phyloP scores from a whole-genome alignment of 2,329 filamentous ascomycete species.

The Talaromyces amestolkiae region DNA sequence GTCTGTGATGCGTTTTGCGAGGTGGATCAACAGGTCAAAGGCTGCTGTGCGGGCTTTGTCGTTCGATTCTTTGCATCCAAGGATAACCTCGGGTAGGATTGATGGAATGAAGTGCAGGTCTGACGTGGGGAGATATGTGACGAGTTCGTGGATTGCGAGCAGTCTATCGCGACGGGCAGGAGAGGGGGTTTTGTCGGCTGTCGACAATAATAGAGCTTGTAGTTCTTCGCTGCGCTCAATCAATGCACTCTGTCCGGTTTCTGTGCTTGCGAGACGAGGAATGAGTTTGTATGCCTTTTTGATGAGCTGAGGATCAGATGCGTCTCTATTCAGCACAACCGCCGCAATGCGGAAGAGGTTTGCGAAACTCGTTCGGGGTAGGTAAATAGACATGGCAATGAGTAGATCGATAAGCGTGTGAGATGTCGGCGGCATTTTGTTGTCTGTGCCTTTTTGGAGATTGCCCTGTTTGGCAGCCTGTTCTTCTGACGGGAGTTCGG shows the following conservation, averaged over 20 bases:
- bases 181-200: constrained; percentile 78
- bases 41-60: constrained; percentile 87
- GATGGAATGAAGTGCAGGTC: constrained; percentile 92
- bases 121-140: constrained; percentile 71
- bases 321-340: constrained; percentile 69
- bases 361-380: constrained; percentile 80
- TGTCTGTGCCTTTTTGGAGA: constrained; percentile 63
- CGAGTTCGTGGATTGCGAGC: constrained; percentile 73
- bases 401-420: constrained; percentile 96
- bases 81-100: constrained; percentile 88
- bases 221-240: constrained; percentile 72
- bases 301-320: constrained; percentile 78
- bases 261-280: constrained; percentile 79
- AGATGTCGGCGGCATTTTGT: constrained; percentile 82
- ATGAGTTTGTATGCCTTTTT: constrained; percentile 99
- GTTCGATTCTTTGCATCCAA: constrained; percentile 96
- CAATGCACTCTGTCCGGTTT: constrained; percentile 72
- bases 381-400: constrained; percentile 91
- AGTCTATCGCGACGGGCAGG: constrained; percentile 85
- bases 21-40: constrained; percentile 83
- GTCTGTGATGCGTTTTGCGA: constrained; percentile 78
- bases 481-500: constrained; percentile 62
- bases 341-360: constrained; percentile 84
- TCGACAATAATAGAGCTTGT: constrained; percentile 74
- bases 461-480: constrained; percentile 63